Evolutionary conservation across 148 eudicot genomes (phyloP).

Genomic region (Vaccinium macrocarpon): DNA sequence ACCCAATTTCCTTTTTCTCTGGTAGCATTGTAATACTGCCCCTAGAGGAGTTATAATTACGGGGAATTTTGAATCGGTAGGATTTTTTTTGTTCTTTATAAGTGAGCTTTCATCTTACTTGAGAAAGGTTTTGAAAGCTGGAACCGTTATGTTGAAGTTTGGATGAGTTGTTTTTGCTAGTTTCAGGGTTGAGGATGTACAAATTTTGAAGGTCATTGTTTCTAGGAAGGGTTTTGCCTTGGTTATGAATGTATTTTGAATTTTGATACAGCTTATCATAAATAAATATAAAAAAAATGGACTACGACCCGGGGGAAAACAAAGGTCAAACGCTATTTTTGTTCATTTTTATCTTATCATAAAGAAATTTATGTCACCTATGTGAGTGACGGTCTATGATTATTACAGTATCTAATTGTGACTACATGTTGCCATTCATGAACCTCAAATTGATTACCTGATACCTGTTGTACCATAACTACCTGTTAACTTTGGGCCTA

Average conservation of each 20-base stretch:
- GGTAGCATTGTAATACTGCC: not conserved
- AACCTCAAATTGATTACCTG: not conserved
- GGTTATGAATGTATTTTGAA: not conserved
- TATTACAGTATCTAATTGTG: too few relatives aligned
- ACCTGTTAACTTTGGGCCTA: not conserved
- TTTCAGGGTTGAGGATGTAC: not conserved
- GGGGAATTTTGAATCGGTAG: not conserved
- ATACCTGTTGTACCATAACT: not conserved
- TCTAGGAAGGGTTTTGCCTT: not conserved
- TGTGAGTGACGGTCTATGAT: too few relatives aligned
- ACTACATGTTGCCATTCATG: not conserved
- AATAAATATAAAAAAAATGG: too few relatives aligned
- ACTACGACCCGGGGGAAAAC: not conserved
- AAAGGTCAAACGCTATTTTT: not conserved
- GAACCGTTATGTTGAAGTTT: not conserved
- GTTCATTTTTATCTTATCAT: not conserved
- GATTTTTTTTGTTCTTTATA: not conserved
- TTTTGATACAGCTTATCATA: not conserved
- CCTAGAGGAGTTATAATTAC: not conserved
- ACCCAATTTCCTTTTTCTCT: not conserved
- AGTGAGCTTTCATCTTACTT: not conserved
- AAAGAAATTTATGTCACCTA: too few relatives aligned
- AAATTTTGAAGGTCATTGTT: not conserved
- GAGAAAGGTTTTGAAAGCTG: not conserved
- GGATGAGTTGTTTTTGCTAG: not conserved